Conservation (phyloP, 2,329 filamentous ascomycete genomes). For the Botrytis byssoidea region DNA sequence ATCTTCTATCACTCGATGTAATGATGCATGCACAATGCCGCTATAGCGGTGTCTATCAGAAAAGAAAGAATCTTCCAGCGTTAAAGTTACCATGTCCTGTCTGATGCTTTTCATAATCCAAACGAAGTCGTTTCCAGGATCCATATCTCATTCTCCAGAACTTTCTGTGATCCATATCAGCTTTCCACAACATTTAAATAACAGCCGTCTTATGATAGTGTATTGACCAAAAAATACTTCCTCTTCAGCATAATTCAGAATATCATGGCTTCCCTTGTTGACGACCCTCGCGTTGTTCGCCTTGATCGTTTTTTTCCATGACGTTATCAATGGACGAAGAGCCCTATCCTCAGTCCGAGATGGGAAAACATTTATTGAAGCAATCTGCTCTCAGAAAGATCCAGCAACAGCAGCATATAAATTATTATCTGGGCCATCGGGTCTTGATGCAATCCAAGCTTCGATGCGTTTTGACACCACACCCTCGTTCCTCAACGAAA, state of each 20-base stretch:
- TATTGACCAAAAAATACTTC: neutral
- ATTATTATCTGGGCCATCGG: slow-evolving; percentile 41
- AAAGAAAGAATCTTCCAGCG: neutral
- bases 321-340: slow-evolving; percentile 43
- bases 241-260: neutral
- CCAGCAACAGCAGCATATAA: slow-evolving; percentile 43
- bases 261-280: slow-evolving; percentile 1
- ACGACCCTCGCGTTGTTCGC: slow-evolving; percentile 27
- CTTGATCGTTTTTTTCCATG: slow-evolving; percentile 44
- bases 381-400: slow-evolving; percentile 46
- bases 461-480: slow-evolving; percentile 47
- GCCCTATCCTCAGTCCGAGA: slow-evolving; percentile 42
- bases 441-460: slow-evolving; percentile 41
- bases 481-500: slow-evolving; percentile 46
- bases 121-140: neutral
- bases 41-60: neutral
- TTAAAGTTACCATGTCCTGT: neutral
- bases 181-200: neutral
- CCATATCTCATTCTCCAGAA: neutral
- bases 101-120: neutral
- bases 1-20: neutral
- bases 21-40: neutral
- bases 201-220: neutral
- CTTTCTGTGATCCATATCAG: neutral
- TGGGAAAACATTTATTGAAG: slow-evolving; percentile 49